Base-by-base conservation (phyloP, 768 basidiomycete species). In the Boletus sensibilis region DNA sequence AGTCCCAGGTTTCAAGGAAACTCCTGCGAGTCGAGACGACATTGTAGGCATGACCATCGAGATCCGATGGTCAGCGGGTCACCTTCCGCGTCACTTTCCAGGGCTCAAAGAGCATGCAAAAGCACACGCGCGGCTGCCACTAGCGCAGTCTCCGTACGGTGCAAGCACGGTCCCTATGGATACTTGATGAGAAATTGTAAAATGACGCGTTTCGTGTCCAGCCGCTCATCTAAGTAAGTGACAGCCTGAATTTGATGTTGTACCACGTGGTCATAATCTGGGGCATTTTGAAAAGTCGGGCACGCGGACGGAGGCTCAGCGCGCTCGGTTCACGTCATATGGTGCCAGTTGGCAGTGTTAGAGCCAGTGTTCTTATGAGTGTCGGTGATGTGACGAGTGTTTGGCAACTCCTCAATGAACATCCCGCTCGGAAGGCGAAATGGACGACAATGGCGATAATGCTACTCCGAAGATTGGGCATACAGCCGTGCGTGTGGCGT, bases 21-120 rank as follows among this genome's bases (percentile, higher is more conserved):
- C 13, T 13, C 7, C 27, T 27, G 20, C 8, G 41, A 31, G 41
- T 27, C 9, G 42, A 48, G 53, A 48, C 16, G 45, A 12, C 20
- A 45, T n/a, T 5, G 27, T 11, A 10, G 4, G 18, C 23, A 34
- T 38, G 29, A 2, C 34, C 21, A 4, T 21, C 50, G 46, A 33
- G 46, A 45, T 39, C 35, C 43, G 38, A 35, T 20, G n/a, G 45
- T 58, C 55, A 63, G 39, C 41, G 3, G 55, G 33, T 21, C 58
- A 10, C 18, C 48, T 42, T 40, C 44, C 21, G 20, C 6, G 50
- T 27, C 31, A 33, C 2, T 27, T 29, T 5, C 13, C 14, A 44
- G 29, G 25, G 41, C 7, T 12, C 1, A 37, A 16, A 21, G n/a
- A 29, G 20, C 46, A 33, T 8, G 21, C 54, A 23, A 31, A 31